Conservation (phyloP, 331 rosid species). For the Cydonia oblonga region DNA sequence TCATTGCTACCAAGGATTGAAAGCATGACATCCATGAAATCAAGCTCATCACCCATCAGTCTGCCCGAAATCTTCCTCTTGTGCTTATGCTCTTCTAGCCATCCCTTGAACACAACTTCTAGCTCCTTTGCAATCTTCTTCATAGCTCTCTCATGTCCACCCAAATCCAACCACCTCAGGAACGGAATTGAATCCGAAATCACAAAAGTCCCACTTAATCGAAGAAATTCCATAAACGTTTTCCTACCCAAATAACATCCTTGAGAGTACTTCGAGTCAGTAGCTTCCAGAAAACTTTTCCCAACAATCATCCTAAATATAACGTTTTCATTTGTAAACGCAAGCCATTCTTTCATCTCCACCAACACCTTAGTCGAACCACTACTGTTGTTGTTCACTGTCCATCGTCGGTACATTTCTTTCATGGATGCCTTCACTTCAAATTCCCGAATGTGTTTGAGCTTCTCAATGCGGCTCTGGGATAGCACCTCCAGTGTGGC, state of each 20-base stretch:
- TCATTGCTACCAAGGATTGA: neutral
- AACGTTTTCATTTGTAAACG: neutral
- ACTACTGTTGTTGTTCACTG: neutral
- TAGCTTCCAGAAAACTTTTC: neutral
- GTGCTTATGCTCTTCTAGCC: neutral
- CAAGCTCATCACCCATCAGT: neutral
- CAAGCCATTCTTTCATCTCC: neutral
- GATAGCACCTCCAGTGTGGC: neutral
- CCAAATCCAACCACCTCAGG: slow-evolving; percentile 7
- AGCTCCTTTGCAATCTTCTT: neutral
- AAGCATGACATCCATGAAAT: slow-evolving; percentile 1
- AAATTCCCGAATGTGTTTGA: slow-evolving; percentile 1
- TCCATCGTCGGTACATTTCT: neutral
- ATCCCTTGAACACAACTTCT: neutral
- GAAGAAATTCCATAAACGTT: neutral
- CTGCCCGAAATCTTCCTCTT: neutral
- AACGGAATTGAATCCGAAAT: neutral
- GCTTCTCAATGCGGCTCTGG: neutral
- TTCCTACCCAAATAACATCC: neutral
- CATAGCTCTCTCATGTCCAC: slow-evolving; percentile 6
- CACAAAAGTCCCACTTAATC: neutral
- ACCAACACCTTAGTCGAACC: neutral
- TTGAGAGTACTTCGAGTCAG: neutral
- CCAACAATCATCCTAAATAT: neutral
- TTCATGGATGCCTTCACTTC: neutral